phyloP scores from a whole-genome alignment of 345 rosid species.

The Bruguiera gymnorhiza region DNA sequence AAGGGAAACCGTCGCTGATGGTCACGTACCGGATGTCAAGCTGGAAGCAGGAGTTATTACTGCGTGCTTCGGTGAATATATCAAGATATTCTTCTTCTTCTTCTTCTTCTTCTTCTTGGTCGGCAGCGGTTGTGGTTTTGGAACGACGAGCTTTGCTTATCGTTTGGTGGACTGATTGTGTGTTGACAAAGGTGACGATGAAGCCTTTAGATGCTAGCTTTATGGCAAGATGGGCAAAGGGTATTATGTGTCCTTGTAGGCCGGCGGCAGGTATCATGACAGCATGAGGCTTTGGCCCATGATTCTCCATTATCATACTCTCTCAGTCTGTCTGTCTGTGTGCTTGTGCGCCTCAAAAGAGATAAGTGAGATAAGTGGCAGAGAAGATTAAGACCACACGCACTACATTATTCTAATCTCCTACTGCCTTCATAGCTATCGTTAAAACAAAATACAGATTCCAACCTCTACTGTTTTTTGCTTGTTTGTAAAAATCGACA shows the following conservation, averaged over 20 bases:
- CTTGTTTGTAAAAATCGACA: too few relatives aligned
- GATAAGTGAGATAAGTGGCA: too few relatives aligned
- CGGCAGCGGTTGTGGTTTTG: background rate
- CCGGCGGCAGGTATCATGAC: constrained; percentile 31
- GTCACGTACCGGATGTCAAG: constrained; percentile 56
- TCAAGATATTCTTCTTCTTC: constrained; percentile 11
- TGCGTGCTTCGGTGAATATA: constrained; percentile 36
- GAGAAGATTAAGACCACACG: too few relatives aligned
- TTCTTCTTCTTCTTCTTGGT: background rate
- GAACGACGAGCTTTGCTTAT: constrained; percentile 25
- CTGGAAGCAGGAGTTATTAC: constrained; percentile 15
- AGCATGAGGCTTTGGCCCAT: constrained; percentile 35
- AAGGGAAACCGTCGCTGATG: constrained; percentile 52
- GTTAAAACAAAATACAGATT: too few relatives aligned
- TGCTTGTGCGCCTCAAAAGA: background rate
- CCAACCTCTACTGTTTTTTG: too few relatives aligned
- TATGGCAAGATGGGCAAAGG: constrained; percentile 38
- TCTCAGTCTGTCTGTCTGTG: background rate
- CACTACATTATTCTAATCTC: too few relatives aligned
- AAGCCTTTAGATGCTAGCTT: constrained; percentile 44
- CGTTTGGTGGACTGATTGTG: constrained; percentile 53
- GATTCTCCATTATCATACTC: background rate
- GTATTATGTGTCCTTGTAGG: constrained; percentile 48
- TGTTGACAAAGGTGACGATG: constrained; percentile 59
- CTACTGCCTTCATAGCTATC: too few relatives aligned